Conservation (phyloP, 2,329 filamentous ascomycete species). For the Aureobasidium sp. region DNA sequence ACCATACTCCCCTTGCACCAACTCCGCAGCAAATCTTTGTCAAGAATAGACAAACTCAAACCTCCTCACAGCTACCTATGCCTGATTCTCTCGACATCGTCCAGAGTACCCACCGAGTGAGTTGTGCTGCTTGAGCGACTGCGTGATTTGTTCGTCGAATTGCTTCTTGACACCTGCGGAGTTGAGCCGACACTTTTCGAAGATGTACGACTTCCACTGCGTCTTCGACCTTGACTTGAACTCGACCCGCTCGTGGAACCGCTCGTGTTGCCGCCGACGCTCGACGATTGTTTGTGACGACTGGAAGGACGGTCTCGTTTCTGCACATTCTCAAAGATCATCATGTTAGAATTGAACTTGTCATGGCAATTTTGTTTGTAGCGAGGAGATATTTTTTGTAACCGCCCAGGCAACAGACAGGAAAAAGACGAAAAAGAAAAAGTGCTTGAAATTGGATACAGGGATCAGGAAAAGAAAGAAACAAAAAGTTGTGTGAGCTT, state of each 20-base stretch:
- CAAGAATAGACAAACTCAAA: not conserved
- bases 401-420: not conserved
- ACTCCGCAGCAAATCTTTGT: not conserved
- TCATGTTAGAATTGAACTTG: not conserved
- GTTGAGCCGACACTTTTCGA: not conserved
- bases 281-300: constrained; percentile 9
- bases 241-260: not conserved
- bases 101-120: not conserved
- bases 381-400: not conserved
- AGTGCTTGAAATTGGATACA: constrained; percentile 6
- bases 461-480: not conserved
- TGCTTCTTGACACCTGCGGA: not conserved
- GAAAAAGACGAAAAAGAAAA: not conserved
- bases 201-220: not conserved
- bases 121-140: not conserved
- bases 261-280: not conserved
- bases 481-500: constrained; percentile 1
- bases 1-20: not conserved
- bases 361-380: constrained; percentile 6
- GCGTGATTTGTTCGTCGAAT: not conserved
- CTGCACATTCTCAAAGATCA: constrained; percentile 2
- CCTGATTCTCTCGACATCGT: not conserved
- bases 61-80: not conserved
- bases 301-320: constrained; percentile 2
- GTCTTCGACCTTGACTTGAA: not conserved